Percentiles rank a stretch among this genome's conserved stretches.
phyloP scores from a whole-genome alignment of 2,329 filamentous ascomycete genomes.

The Scedosporium dehoogii region DNA sequence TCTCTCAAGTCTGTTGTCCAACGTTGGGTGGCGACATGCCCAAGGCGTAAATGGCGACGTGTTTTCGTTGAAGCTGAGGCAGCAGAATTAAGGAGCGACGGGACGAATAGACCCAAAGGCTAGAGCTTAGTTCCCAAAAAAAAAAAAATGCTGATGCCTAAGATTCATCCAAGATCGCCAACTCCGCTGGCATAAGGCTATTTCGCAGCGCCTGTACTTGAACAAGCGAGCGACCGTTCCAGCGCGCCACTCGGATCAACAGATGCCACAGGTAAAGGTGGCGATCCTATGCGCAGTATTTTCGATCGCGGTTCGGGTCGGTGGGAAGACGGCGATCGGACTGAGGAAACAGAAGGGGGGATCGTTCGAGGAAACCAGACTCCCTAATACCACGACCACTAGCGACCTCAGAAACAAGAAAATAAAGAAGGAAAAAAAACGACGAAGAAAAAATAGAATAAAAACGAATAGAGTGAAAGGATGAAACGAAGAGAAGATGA shows the following conservation, averaged over 20 bases:
- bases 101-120: neutral
- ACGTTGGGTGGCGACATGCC: neutral
- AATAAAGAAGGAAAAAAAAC: neutral
- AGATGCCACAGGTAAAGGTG: neutral
- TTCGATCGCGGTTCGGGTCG: neutral
- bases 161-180: neutral
- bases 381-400: neutral
- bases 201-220: neutral
- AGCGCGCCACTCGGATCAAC: neutral
- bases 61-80: neutral
- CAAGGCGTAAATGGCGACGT: neutral
- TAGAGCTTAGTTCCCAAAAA: neutral
- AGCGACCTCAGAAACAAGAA: conserved; percentile 4
- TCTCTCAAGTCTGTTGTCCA: neutral
- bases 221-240: conserved; percentile 1
- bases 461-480: neutral
- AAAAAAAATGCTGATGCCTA: neutral
- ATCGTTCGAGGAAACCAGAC: neutral
- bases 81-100: neutral
- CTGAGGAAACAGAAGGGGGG: conserved; percentile 1
- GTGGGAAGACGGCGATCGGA: neutral
- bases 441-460: conserved; percentile 1
- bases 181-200: too few species aligned
- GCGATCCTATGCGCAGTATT: neutral
- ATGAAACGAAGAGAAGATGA: neutral